These are phyloP conservation scores for Pseudopyrenochaeta lycopersici DNA, from an alignment of 2,329 filamentous ascomycete species.

Conservation along the genomic window DNA sequence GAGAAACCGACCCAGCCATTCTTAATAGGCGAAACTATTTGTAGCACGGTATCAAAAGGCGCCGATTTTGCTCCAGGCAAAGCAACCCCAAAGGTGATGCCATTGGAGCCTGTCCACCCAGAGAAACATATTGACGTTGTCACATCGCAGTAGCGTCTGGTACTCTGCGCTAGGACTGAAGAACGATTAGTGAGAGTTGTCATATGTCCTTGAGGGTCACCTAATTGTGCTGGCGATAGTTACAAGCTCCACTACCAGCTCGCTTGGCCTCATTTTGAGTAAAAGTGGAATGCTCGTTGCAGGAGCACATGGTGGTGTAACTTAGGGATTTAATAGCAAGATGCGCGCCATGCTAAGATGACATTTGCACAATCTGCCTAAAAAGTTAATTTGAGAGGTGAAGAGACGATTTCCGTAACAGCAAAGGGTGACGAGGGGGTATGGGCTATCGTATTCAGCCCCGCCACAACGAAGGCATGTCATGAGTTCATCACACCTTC, in stretches of 20 bases:
- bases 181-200: not conserved
- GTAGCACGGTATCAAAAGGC: constrained; percentile 54
- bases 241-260: constrained; percentile 8
- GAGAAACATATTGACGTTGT: constrained; percentile 53
- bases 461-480: constrained; percentile 25
- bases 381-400: constrained; percentile 21
- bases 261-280: constrained; percentile 23
- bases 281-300: not conserved
- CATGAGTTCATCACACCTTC: constrained; percentile 12
- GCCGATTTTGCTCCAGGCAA: constrained; percentile 44
- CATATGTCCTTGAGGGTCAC: not conserved
- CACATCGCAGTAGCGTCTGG: constrained; percentile 35
- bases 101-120: constrained; percentile 51
- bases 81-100: constrained; percentile 42
- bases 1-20: constrained; percentile 60
- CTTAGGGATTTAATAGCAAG: constrained; percentile 22
- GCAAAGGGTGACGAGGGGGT: constrained; percentile 24
- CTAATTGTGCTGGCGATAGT: constrained; percentile 21
- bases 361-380: constrained; percentile 10
- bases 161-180: constrained; percentile 25
- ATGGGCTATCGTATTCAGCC: constrained; percentile 26
- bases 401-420: constrained; percentile 18
- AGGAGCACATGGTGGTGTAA: constrained; percentile 3
- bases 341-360: constrained; percentile 4
- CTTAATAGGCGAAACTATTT: constrained; percentile 55